phyloP scores from a whole-genome alignment of 768 basidiomycete genomes.

The Kwoniella sp. region DNA sequence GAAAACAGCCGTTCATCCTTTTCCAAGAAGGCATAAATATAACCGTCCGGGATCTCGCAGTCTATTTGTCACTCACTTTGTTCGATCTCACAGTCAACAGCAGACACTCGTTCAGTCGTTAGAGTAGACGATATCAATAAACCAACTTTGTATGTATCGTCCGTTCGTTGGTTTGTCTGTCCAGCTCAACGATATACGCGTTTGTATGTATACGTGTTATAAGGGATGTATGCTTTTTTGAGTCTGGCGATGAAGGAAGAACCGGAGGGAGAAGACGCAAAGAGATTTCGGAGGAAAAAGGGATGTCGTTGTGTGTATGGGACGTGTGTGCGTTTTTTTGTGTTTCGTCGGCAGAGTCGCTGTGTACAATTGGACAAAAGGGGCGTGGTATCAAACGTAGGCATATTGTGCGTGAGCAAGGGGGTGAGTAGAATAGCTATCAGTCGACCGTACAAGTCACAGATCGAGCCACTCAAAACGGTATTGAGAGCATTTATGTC shows the following conservation, averaged over 20 bases:
- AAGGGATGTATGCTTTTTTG: slow-evolving; percentile 10
- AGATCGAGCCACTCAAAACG: neutral
- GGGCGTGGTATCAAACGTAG: neutral
- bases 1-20: neutral
- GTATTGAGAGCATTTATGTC: no score
- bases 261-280: neutral
- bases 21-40: slow-evolving; percentile 7
- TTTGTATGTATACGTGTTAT: neutral
- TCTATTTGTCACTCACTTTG: neutral
- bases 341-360: neutral
- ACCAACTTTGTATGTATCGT: slow-evolving; percentile 24
- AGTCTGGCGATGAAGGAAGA: neutral
- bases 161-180: neutral
- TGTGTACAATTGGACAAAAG: neutral
- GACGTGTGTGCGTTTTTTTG: neutral
- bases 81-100: neutral
- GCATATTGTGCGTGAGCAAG: neutral
- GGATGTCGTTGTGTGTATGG: neutral
- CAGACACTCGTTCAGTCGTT: neutral
- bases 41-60: neutral
- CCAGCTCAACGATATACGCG: neutral
- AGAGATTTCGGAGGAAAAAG: slow-evolving; percentile 6
- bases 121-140: neutral
- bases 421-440: neutral
- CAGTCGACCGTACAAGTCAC: neutral